phyloP scores from a whole-genome alignment of 1,284 basidiomycete genomes.

The Pyrrhoderma noxium region DNA sequence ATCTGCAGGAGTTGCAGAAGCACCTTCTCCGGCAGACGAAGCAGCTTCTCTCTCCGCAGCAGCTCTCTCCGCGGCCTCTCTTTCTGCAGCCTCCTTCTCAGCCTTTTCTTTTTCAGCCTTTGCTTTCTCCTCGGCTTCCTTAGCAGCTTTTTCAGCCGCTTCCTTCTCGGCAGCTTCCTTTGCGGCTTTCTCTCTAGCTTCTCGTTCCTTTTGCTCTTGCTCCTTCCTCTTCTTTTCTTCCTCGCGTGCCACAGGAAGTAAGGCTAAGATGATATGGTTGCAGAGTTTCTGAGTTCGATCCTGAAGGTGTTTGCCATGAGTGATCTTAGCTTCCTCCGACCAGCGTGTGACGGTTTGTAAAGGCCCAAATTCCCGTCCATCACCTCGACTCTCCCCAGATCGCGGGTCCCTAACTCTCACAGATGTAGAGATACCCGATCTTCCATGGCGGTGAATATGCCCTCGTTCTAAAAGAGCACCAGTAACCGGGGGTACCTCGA shows the following conservation, averaged over 20 bases:
- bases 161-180: slow-evolving; percentile 27
- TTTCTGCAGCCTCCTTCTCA: slow-evolving; percentile 21
- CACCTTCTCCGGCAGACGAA: slow-evolving; percentile 18
- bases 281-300: slow-evolving; percentile 63
- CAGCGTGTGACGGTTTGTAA: slow-evolving; percentile 83
- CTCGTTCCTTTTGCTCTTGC: slow-evolving; percentile 41
- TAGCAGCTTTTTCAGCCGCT: slow-evolving; percentile 20
- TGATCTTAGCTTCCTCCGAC: slow-evolving; percentile 81
- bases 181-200: slow-evolving; percentile 28
- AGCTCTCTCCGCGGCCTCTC: slow-evolving; percentile 17
- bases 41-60: slow-evolving; percentile 24
- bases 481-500: slow-evolving; percentile 48
- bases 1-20: slow-evolving; percentile 9
- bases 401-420: slow-evolving; percentile 51
- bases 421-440: slow-evolving; percentile 43
- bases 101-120: slow-evolving; percentile 24
- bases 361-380: slow-evolving; percentile 64
- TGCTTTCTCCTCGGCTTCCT: slow-evolving; percentile 8
- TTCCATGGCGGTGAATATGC: slow-evolving; percentile 41
- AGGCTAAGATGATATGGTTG: slow-evolving; percentile 68
- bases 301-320: slow-evolving; percentile 66
- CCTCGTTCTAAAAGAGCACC: slow-evolving; percentile 51
- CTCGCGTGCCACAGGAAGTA: slow-evolving; percentile 78
- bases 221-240: slow-evolving; percentile 41
- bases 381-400: slow-evolving; percentile 38